These are phyloP conservation scores for Phytophthora sojae DNA, from an alignment of 352 stramenopile species.

Conservation along the genomic window DNA sequence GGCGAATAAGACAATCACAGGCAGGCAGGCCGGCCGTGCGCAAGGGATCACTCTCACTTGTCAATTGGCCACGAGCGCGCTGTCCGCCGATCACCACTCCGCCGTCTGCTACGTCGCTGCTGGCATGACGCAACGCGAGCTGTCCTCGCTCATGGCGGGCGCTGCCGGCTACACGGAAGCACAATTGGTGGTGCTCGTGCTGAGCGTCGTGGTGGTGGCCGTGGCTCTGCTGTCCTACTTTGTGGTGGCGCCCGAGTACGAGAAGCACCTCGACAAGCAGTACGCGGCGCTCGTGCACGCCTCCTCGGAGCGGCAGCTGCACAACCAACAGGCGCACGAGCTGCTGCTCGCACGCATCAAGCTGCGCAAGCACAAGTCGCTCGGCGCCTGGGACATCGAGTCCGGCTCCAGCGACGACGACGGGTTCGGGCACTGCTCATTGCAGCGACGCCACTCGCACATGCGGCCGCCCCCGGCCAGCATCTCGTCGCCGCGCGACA, in stretches of 20 bases:
- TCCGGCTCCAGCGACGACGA: constrained; percentile 59
- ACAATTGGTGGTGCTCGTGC: constrained; percentile 62
- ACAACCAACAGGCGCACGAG: constrained; percentile 30
- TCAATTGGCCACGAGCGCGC: constrained; percentile 16
- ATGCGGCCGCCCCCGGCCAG: constrained; percentile 30
- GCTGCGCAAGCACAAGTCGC: constrained; percentile 50
- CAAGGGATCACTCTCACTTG: constrained; percentile 22
- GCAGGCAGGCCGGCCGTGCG: too few relatives aligned
- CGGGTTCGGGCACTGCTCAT: constrained; percentile 1
- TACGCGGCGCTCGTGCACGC: constrained; percentile 50
- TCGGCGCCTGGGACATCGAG: constrained; percentile 56
- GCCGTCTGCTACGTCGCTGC: background rate
- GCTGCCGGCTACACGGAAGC: constrained; percentile 50
- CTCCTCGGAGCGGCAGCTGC: constrained; percentile 34
- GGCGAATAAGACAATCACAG: constrained; percentile 21
- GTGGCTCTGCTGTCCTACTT: constrained; percentile 84
- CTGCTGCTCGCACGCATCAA: constrained; percentile 31
- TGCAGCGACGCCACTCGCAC: constrained; percentile 32
- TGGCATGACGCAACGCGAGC: constrained; percentile 26
- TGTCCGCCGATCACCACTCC: background rate
- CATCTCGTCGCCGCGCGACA: constrained; percentile 16
- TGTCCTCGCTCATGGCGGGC: constrained; percentile 26
- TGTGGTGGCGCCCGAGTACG: constrained; percentile 78
- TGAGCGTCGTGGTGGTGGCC: constrained; percentile 58
- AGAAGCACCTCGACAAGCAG: constrained; percentile 75